Evolutionary conservation across 352 stramenopile species (phyloP), one percentile per base, ranked within the genome.

Genomic region (Elongisporangium undulatum): DNA sequence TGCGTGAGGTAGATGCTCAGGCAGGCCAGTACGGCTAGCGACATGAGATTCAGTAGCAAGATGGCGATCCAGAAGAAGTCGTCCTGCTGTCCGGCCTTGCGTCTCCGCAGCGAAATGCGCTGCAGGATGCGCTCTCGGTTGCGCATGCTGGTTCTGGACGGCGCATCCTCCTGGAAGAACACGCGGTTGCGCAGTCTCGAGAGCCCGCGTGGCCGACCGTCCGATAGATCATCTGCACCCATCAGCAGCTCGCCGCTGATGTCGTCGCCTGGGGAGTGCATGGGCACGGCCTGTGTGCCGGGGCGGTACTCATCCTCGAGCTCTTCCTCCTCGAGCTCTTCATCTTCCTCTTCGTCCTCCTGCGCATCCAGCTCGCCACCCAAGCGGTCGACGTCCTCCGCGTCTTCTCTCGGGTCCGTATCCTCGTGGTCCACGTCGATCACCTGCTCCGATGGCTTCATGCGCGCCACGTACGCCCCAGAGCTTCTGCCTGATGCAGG

Each of bases 1-100:
- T 92, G 81, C 59, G 77, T 79, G 22, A 94, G 69, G 62, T 92
- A 92, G 20, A 89, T 72, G 20, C 77, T 74, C 16, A 90, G 66
- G 21, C 72, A 64, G n/a, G 55, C 69, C 63, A 92, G 75, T 8
- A 93, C 68, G 1, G 66, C 69, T 41, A 94, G 79, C 58, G 81
- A 91, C 45, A 94, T 57, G 51, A 92, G 20, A 51, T 80, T 93
- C 51, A 79, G 71, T 13, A 90, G 53, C 38, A 87, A 69, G 52
- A 94, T 84, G 3, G 68, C 69, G 24, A 75, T 90, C 85, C 85
- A 94, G 58, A 94, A 94, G 64, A 72, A 58, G 51, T 87, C 74
- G 51, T 78, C 62, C 56, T 82, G 68, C 16, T 77, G 63, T 55
- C 71, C 59, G 20, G 65, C 61, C 39, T 81, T 82, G 26, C 84